Evolutionary conservation across 768 basidiomycete species (phyloP), one percentile per base, ranked within the genome.

Genomic region (Goffeauzyma gilvescens): DNA sequence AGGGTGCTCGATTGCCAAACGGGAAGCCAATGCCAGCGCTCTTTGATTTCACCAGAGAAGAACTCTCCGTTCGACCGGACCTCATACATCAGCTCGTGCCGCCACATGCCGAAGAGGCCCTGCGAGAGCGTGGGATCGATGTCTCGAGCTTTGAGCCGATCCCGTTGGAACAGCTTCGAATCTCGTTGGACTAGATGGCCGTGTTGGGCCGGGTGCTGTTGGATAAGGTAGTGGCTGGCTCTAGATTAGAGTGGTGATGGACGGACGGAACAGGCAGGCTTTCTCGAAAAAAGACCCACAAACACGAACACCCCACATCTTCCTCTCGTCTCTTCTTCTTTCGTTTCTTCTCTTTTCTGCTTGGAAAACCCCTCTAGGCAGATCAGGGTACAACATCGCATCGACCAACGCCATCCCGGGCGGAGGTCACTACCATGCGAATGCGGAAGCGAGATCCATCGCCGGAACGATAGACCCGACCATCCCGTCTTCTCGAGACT

Each of bases 21-120:
- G 89, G 93, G 49, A 89, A 85, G 65, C 85, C 90, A 40, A 84
- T 95, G 67, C 93, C 93, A 2, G 72, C 73, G 25, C 67, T 98
- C 51, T 96, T 98, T 66, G 75, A 98, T 69, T 95, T 93, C 62
- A 85, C 87, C 43, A 77, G 81, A 50, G 90, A 93, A 89, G 93
- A 98, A 68, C 74, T 98, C 31, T 96, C 90, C 42, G 79, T 93
- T 56, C 79, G 87, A 50, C 90, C 93, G 41, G 93, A 95, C 61
- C 68, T 98, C 55, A 90, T 81, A 65, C 78, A 76, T 51, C 76
- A 78, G 68, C 75, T 98, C 41, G 86, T 96, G 43, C 93, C 93
- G 41, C 68, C 75, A 55, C 77, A 85, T 67, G 80, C 77, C 66
- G 86, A 95, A 73, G 68, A 76, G 52, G 85, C 84, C 71, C 75